phyloP scores from a whole-genome alignment of 129 eudicot genomes.

The carrot (Daucus carota) region DNA sequence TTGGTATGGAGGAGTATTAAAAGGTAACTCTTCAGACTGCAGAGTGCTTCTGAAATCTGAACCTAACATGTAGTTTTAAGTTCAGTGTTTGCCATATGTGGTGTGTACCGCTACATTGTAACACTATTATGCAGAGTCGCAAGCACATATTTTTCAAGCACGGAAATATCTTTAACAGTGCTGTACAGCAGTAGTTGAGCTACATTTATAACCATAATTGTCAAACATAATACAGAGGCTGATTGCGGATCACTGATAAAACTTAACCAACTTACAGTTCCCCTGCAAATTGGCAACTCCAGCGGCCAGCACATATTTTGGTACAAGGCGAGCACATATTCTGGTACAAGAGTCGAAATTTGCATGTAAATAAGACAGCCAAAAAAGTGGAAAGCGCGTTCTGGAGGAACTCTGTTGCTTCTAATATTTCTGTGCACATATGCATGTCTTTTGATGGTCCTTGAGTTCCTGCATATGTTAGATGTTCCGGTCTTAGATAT shows the following conservation, averaged over 20 bases:
- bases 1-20: too few species aligned
- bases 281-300: neutral
- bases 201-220: neutral
- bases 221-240: neutral
- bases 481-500: constrained; percentile 5
- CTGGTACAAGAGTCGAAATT: neutral
- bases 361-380: neutral
- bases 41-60: too few species aligned
- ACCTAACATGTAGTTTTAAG: neutral
- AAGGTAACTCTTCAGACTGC: too few species aligned
- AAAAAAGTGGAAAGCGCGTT: neutral
- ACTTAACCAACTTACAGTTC: neutral
- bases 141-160: neutral
- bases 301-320: neutral
- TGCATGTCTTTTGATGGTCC: constrained; percentile 75
- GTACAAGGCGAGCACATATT: neutral
- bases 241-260: neutral
- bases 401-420: neutral
- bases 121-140: neutral
- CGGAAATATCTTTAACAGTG: neutral
- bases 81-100: neutral
- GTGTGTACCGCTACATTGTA: neutral
- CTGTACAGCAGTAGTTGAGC: neutral
- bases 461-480: constrained; percentile 58
- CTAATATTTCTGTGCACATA: constrained; percentile 25